These are phyloP conservation scores for Colletotrichum sp. DNA, from an alignment of 2,329 filamentous ascomycete genomes.

Conservation along the genomic window DNA sequence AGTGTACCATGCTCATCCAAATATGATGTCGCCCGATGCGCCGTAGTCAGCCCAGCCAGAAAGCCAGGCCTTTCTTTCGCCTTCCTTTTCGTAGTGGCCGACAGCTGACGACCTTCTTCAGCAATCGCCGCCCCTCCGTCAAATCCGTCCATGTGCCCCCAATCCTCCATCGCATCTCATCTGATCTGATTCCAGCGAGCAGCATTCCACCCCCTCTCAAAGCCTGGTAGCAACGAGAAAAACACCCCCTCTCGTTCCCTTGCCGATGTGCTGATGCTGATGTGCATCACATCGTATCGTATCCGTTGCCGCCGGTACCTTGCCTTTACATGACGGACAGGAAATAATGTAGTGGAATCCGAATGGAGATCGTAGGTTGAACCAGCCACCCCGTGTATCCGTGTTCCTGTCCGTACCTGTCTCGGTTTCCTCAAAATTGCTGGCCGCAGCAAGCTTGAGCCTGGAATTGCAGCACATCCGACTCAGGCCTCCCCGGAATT, in stretches of 20 bases:
- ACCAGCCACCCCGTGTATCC: background rate
- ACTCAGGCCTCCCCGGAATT: conserved; percentile 13
- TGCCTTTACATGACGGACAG: background rate
- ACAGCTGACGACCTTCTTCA: background rate
- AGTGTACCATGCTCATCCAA: background rate
- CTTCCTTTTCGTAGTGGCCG: background rate
- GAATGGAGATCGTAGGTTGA: conserved; percentile 9
- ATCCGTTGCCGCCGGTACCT: background rate
- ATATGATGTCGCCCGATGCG: background rate
- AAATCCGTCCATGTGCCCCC: background rate
- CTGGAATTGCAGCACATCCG: background rate
- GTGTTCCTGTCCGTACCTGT: conserved; percentile 2
- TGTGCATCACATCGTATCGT: background rate
- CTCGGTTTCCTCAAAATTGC: background rate
- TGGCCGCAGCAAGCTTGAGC: conserved; percentile 2
- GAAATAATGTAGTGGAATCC: conserved; percentile 4
- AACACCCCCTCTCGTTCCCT: background rate
- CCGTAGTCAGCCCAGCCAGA: background rate
- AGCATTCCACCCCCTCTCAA: background rate
- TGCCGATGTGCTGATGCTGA: background rate
- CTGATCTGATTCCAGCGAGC: conserved; percentile 1
- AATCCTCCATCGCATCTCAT: conserved; percentile 1
- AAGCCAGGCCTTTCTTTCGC: background rate
- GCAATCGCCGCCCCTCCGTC: background rate
- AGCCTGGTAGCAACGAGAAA: background rate